Conservation (phyloP, 768 basidiomycete species). For the Clathrus columnatus region DNA sequence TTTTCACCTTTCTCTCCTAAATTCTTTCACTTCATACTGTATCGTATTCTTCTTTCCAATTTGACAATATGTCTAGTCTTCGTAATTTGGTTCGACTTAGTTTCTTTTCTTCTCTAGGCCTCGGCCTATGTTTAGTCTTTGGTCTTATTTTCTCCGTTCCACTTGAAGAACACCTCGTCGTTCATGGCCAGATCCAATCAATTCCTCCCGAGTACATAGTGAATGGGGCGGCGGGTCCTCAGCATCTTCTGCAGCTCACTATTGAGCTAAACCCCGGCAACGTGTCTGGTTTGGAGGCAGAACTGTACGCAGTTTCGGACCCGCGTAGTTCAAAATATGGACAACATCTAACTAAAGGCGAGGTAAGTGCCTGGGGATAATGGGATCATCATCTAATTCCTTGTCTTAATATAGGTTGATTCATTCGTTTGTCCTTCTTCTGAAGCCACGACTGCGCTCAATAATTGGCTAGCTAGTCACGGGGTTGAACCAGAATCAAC, state of each 20-base stretch:
- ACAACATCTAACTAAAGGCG: conserved; percentile 28
- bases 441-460: too few species aligned
- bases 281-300: conserved; percentile 28
- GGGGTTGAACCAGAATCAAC: conserved; percentile 16
- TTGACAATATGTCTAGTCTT: too few species aligned
- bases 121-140: too few species aligned
- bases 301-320: conserved; percentile 28
- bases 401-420: conserved; percentile 20
- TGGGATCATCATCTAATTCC: neutral
- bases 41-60: too few species aligned
- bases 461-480: conserved; percentile 19
- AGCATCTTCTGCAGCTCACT: conserved; percentile 27
- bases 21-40: too few species aligned
- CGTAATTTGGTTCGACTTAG: too few species aligned
- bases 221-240: conserved; percentile 22
- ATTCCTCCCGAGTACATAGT: conserved; percentile 23
- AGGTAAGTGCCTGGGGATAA: conserved; percentile 23
- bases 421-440: conserved; percentile 18
- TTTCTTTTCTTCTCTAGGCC: too few species aligned
- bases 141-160: too few species aligned
- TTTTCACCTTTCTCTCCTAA: too few species aligned
- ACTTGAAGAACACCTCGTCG: too few species aligned
- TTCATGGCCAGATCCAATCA: conserved; percentile 21
- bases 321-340: conserved; percentile 28
- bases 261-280: conserved; percentile 29